A percentile compares a stretch with the other conserved stretches of the same genome.
These are phyloP conservation scores for Microcos paniculata DNA, from an alignment of 345 rosid species.

Conservation along the genomic window DNA sequence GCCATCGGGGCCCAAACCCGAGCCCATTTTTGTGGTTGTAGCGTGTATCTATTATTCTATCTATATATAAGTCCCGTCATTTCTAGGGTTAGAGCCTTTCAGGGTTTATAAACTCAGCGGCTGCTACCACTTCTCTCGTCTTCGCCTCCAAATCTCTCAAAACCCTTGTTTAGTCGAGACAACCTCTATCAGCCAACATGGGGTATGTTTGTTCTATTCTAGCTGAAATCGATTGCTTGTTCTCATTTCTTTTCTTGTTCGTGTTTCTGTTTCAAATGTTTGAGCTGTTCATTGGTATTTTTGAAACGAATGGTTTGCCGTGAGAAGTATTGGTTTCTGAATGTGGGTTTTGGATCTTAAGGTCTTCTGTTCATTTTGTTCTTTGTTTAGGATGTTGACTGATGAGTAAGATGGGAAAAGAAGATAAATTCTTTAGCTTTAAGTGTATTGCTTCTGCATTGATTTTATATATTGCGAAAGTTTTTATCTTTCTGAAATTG, in stretches of 20 bases:
- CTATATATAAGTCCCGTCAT: not conserved
- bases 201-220: constrained; percentile 11
- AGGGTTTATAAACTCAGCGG: not conserved
- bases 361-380: not conserved
- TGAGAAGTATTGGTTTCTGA: not conserved
- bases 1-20: not conserved
- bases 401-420: not conserved
- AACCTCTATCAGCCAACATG: constrained; percentile 14
- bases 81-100: constrained; percentile 14
- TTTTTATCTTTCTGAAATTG: not conserved
- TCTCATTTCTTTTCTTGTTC: not conserved
- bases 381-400: not conserved
- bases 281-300: not conserved
- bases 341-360: not conserved
- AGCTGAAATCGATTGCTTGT: not conserved
- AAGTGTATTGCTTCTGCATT: not conserved
- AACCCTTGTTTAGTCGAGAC: not conserved
- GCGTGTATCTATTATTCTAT: not conserved
- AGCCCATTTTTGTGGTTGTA: not conserved
- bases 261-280: not conserved
- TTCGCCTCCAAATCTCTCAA: not conserved
- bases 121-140: constrained; percentile 6
- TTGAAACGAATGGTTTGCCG: not conserved
- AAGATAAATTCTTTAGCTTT: not conserved
- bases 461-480: not conserved